These are phyloP conservation scores for Rhizophagus clarus DNA, from an alignment of 192 early-diverging fungal species.

Conservation along the genomic window DNA sequence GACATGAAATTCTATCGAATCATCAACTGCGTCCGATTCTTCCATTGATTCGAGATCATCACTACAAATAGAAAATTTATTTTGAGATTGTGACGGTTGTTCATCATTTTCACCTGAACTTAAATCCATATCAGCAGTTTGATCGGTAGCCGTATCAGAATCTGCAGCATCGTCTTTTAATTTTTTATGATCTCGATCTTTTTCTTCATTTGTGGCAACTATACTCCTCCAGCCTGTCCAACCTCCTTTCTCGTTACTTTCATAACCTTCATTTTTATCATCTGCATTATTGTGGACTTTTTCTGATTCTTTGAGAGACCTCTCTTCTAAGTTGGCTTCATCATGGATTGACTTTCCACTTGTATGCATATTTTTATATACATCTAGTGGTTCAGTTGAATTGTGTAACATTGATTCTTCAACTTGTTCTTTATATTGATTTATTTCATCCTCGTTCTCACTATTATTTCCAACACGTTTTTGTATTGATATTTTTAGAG, in stretches of 20 bases:
- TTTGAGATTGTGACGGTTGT: neutral
- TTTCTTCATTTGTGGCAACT: neutral
- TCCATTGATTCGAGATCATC: neutral
- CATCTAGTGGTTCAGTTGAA: neutral
- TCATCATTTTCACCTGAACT: neutral
- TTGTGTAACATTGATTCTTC: neutral
- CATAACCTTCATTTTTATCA: neutral
- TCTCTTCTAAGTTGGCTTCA: neutral
- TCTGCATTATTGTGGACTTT: neutral
- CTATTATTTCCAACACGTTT: neutral
- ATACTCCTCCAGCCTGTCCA: conserved; percentile 27
- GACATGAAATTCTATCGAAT: neutral
- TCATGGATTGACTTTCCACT: too few species aligned
- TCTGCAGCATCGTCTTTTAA: neutral
- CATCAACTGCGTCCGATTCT: neutral
- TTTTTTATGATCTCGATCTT: neutral
- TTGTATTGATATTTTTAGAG: conserved; percentile 4
- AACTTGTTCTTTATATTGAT: neutral
- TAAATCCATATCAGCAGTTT: conserved; percentile 17
- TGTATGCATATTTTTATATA: neutral
- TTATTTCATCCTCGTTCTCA: conserved; percentile 6
- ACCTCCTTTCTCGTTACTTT: conserved; percentile 16
- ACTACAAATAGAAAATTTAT: neutral
- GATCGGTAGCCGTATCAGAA: neutral
- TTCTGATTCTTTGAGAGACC: neutral